These are phyloP conservation scores for Galerina marginata DNA, from an alignment of 768 basidiomycete species.

Conservation along the genomic window DNA sequence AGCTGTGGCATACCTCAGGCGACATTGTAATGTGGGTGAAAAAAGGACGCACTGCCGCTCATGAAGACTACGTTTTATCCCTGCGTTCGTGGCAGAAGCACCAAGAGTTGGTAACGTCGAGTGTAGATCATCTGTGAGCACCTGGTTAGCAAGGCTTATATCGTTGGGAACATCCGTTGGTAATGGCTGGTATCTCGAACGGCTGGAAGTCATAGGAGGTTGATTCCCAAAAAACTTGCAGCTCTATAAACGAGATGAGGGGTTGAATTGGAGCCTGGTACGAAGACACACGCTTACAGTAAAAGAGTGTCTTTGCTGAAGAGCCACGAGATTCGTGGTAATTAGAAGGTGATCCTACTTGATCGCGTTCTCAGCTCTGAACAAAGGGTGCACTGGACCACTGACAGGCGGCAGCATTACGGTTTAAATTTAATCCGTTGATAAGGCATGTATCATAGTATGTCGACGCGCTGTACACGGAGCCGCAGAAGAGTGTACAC, in stretches of 20 bases:
- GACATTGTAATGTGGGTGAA: not conserved
- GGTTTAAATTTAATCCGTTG: no score
- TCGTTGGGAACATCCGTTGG: slow-evolving; percentile 13
- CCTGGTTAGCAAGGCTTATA: not conserved
- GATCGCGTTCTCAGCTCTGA: no score
- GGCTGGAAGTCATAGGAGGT: slow-evolving; percentile 1
- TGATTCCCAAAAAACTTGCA: no score
- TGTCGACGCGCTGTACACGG: no score
- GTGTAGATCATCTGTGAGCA: not conserved
- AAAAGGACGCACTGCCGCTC: slow-evolving; percentile 33
- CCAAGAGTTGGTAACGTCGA: not conserved
- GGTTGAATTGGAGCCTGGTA: not conserved
- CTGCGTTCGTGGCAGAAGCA: slow-evolving; percentile 21
- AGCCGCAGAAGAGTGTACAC: no score
- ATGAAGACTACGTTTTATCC: slow-evolving; percentile 29
- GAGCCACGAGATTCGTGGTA: no score
- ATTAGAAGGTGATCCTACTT: no score
- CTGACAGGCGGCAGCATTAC: no score
- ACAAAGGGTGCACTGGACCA: no score
- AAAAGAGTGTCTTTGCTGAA: no score
- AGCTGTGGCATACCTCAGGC: slow-evolving; percentile 18
- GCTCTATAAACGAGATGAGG: not conserved
- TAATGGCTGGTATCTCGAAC: slow-evolving; percentile 18
- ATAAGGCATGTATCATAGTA: no score
- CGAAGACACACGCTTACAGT: no score